Conservation (phyloP, 176 grass and related monocot species). For the Zizania latifolia region DNA sequence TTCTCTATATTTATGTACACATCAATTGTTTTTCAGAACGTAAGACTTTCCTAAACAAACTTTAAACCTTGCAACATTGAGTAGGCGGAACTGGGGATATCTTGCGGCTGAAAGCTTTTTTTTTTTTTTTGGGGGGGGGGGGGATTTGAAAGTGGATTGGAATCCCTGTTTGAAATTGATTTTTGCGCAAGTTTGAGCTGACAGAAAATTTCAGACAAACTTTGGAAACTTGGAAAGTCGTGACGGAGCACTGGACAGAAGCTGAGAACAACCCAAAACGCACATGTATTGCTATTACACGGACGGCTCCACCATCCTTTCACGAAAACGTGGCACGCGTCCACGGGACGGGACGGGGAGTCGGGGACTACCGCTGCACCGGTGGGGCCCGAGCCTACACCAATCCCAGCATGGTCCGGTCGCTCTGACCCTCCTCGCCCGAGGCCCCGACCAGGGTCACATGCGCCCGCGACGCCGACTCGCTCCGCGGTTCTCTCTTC, state of each 20-base stretch:
- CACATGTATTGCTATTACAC: not conserved
- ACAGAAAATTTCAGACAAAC: too few species aligned
- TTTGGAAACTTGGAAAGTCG: not conserved
- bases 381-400: not conserved
- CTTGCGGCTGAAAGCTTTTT: too few species aligned
- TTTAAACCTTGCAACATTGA: too few species aligned
- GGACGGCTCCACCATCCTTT: not conserved
- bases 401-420: not conserved
- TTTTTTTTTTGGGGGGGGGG: too few species aligned
- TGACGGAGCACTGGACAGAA: not conserved
- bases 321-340: not conserved
- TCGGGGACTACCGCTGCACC: too few species aligned
- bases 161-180: too few species aligned
- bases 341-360: not conserved
- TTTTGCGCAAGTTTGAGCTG: too few species aligned
- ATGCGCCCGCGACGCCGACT: slow-evolving; percentile 27
- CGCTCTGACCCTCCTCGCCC: not conserved
- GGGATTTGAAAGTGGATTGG: too few species aligned
- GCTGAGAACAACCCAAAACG: not conserved
- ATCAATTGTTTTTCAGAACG: too few species aligned
- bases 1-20: too few species aligned
- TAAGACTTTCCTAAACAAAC: too few species aligned
- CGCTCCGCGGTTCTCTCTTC: not conserved
- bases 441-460: slow-evolving; percentile 26
- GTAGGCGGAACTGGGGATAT: too few species aligned